Conservation (phyloP, 176 grass and related monocot species). For the Musa itinerans region DNA sequence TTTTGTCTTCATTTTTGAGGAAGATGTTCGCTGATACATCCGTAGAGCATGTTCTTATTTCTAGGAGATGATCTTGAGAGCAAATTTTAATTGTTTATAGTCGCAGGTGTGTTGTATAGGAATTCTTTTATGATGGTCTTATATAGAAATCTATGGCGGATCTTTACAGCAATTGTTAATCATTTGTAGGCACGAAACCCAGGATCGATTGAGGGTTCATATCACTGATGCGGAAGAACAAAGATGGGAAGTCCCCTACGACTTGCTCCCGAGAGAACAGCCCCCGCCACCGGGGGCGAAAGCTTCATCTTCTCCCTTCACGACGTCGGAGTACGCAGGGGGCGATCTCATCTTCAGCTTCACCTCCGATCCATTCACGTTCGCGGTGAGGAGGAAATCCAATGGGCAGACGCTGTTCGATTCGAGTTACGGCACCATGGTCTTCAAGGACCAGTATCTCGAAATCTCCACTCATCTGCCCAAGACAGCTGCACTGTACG, state of each 20-base stretch:
- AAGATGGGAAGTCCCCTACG: constrained; percentile 93
- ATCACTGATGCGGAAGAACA: constrained; percentile 66
- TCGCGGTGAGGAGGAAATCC: constrained; percentile 49
- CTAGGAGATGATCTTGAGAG: too few species aligned
- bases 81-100: too few species aligned
- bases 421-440: constrained; percentile 41
- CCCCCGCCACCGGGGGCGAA: constrained; percentile 28
- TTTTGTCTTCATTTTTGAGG: too few species aligned
- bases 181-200: constrained; percentile 59
- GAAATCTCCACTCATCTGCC: constrained; percentile 63
- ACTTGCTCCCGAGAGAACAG: constrained; percentile 55
- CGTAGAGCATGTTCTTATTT: too few species aligned
- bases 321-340: constrained; percentile 41
- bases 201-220: constrained; percentile 67
- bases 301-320: constrained; percentile 23
- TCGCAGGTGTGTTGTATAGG: too few species aligned
- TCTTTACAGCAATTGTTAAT: constrained; percentile 11
- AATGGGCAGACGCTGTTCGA: constrained; percentile 67
- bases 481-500: constrained; percentile 55
- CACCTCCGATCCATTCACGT: constrained; percentile 59
- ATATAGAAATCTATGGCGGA: too few species aligned
- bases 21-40: too few species aligned
- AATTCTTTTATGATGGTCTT: too few species aligned
- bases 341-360: constrained; percentile 61
- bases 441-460: constrained; percentile 97